Percentiles rank a stretch among this genome's conserved stretches.
Evolutionary conservation across 306 rosid genomes (phyloP).

Genomic region (Rubus parviflorus): DNA sequence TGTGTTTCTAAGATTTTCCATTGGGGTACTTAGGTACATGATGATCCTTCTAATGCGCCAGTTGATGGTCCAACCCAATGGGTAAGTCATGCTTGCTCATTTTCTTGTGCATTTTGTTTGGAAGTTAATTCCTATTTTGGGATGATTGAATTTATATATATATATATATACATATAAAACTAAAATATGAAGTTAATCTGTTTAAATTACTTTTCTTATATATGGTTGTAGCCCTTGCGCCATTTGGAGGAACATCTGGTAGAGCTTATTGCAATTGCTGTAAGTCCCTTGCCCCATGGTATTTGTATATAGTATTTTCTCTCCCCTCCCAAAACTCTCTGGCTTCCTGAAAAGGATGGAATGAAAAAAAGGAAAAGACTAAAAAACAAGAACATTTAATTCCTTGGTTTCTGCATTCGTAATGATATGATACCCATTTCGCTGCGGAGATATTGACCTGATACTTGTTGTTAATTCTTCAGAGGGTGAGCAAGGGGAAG

Average conservation of each 20-base stretch:
- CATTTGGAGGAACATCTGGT: slow-evolving; percentile 86
- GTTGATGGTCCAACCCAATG: slow-evolving; percentile 98
- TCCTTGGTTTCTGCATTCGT: too few relatives aligned
- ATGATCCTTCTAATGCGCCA: slow-evolving; percentile 90
- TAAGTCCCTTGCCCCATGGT: slow-evolving; percentile 39
- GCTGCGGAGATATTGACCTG: not conserved
- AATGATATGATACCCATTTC: not conserved
- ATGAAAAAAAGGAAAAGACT: too few relatives aligned
- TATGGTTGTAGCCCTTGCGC: slow-evolving; percentile 69
- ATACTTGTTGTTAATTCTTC: not conserved
- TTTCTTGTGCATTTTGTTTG: slow-evolving; percentile 16
- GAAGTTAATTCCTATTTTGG: slow-evolving; percentile 7
- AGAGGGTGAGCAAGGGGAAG: slow-evolving; percentile 93
- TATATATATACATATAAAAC: not conserved
- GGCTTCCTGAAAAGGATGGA: too few relatives aligned
- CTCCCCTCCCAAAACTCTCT: too few relatives aligned
- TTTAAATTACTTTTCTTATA: slow-evolving; percentile 17
- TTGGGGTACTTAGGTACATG: slow-evolving; percentile 70
- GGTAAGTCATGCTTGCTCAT: slow-evolving; percentile 52
- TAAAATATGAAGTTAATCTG: slow-evolving; percentile 6
- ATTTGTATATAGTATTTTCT: too few relatives aligned
- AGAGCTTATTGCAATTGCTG: slow-evolving; percentile 94
- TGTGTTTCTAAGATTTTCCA: slow-evolving; percentile 21
- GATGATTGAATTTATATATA: slow-evolving; percentile 9
- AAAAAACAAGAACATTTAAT: too few relatives aligned